Evolutionary conservation across 1,284 basidiomycete genomes (phyloP), one percentile per base, ranked within the genome.

Genomic region (Thecaphora frezii): DNA sequence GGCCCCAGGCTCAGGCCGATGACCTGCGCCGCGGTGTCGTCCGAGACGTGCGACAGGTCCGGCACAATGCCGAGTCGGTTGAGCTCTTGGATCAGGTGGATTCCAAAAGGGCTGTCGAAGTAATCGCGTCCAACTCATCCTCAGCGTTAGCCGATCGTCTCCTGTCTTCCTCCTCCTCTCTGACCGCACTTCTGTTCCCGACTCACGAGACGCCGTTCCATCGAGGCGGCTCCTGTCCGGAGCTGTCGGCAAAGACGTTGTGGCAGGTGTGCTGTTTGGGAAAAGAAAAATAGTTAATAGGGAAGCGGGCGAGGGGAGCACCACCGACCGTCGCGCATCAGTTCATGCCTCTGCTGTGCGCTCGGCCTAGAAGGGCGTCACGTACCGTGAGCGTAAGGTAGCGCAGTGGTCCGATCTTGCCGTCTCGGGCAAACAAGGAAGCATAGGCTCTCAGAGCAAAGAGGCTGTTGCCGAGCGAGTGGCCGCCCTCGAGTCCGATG

Each of bases 401-500:
- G n/a, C 64, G 46, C 5, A 66, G 46, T 16, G 59, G 53, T 13
- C 64, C 59, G 13, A 53, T 44, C 7, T 28, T 24, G 22, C 47
- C 55, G 10, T 49, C 46, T 3, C 55, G 22, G 0, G 55, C 56
- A 23, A 46, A 66, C 7, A 66, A 50, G 18, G 64, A 58, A 5
- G 37, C 37, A 22, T 26, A 41, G 19, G 37, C 24, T 21, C 47
- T 37, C 9, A 48, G 47, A 4, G 47, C 39, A 16, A 41, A 23
- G 3, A 48, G 25, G 25, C 37, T 41, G 56, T 62, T 66, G 41
- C 59, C 64, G 40, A 66, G 51, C 40, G 64, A 66, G 26, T 66
- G 64, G n/a, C 38, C 64, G 25, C 64, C 64, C 54, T 66, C 64
- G 21, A 66, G 61, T 16, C 64, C 64, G 49, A 66, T 55, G 18